phyloP scores from a whole-genome alignment of 495 filamentous ascomycete genomes.

The Penicillium macrosclerotiorum region DNA sequence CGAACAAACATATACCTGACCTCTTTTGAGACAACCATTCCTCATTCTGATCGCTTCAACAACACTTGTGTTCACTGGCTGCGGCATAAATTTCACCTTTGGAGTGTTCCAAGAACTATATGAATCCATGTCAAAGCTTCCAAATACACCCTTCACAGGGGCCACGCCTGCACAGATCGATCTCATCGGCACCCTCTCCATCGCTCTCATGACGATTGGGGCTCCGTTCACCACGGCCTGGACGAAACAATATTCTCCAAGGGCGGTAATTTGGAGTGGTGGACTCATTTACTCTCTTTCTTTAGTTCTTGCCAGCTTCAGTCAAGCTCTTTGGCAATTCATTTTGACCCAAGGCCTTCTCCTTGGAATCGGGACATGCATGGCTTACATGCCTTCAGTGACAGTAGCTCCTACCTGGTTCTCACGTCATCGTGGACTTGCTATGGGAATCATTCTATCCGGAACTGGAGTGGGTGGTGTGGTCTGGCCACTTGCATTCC shows the following conservation, averaged over 20 bases:
- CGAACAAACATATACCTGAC: neutral
- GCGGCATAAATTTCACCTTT: slow-evolving; percentile 45
- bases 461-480: slow-evolving; percentile 38
- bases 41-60: slow-evolving; percentile 31
- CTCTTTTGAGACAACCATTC: slow-evolving; percentile 11
- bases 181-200: slow-evolving; percentile 43
- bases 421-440: slow-evolving; percentile 27
- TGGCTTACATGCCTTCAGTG: slow-evolving; percentile 39
- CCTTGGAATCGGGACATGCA: slow-evolving; percentile 32
- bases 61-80: slow-evolving; percentile 36
- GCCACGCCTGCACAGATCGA: slow-evolving; percentile 41
- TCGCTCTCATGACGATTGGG: slow-evolving; percentile 44
- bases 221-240: slow-evolving; percentile 37
- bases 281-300: slow-evolving; percentile 29
- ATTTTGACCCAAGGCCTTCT: slow-evolving; percentile 39
- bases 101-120: slow-evolving; percentile 48
- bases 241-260: slow-evolving; percentile 36
- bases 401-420: slow-evolving; percentile 40
- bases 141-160: slow-evolving; percentile 33
- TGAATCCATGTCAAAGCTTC: slow-evolving; percentile 32
- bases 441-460: slow-evolving; percentile 37
- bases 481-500: slow-evolving; percentile 34
- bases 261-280: slow-evolving; percentile 27
- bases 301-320: slow-evolving; percentile 34
- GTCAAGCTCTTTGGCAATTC: slow-evolving; percentile 40